Base-by-base conservation (phyloP, 1,284 basidiomycete genomes). In the Microbotryum silenes-acaulis region DNA sequence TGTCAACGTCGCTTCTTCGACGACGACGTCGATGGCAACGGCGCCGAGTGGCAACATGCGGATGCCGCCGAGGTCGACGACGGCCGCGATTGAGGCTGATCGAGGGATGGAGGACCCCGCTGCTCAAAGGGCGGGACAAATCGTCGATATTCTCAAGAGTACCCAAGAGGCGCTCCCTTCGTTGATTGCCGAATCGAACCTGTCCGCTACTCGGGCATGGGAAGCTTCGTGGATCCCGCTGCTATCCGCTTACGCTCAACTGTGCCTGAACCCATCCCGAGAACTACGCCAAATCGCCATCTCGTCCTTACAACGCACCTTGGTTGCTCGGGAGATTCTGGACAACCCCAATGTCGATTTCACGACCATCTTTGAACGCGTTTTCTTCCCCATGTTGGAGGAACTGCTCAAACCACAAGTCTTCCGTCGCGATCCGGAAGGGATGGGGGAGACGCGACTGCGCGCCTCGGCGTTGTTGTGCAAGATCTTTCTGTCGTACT, bases 401-500 rank as follows among this genome's bases (percentile, higher is more conserved):
- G 91, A 96, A 69, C 80, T 98, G 27, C 78, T 97, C 64, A 91
- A 89, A 73, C 86, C 90, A 4, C 86, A 91, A 65, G 83, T 88
- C 9, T 84, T 86, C 72, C 79, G 83, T 62, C 80, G 86, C 44
- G 92, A 97, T 74, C 86, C 89, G 0, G 81, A 83, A 62, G 91
- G 89, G 33, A 89, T 97, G 81, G 82, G 86, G 7, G 93, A 97
- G 78, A 93, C 90, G 23, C 83, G 93, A 10, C 76, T 96, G 48
- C 83, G 90, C 48, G 90, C 89, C 2, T 89, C 87, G 16, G 88
- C 88, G 20, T 77, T 98, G 54, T 79, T 97, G 29, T 96, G 91
- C 81, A 97, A 97, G 77, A 85, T 86, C 6, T 97, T 98, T 78
- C 87, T 98, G 81, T 91, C 96, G 72, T 87, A 92, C 66, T 86